These are phyloP conservation scores for Aureobasidium leucospermi DNA, from an alignment of 2,329 filamentous ascomycete species.

Conservation along the genomic window DNA sequence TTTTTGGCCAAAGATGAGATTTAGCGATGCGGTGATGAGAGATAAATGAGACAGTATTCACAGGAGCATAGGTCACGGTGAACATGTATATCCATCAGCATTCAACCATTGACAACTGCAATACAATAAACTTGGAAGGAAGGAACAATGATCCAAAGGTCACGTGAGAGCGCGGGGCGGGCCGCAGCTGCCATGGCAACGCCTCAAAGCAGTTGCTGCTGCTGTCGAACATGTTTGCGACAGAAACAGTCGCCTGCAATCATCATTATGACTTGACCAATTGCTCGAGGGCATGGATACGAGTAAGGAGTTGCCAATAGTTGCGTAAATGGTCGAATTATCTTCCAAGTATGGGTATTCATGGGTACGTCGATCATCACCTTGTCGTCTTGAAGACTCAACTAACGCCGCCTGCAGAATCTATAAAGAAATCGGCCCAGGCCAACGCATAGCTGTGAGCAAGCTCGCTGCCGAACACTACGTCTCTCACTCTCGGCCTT, in stretches of 20 bases:
- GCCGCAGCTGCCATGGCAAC: slow-evolving; percentile 10
- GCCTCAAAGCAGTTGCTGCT: background rate
- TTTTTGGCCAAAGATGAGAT: too few relatives aligned
- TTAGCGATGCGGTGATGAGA: too few relatives aligned
- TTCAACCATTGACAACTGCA: background rate
- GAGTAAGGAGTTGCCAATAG: background rate
- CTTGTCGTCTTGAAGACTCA: background rate
- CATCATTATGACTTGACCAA: background rate
- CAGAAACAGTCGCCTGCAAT: background rate
- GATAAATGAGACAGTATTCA: background rate
- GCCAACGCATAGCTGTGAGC: slow-evolving; percentile 70
- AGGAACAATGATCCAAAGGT: background rate
- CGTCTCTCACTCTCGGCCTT: slow-evolving; percentile 59
- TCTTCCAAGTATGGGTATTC: slow-evolving; percentile 21
- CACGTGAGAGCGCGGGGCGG: slow-evolving; percentile 1
- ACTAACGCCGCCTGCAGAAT: slow-evolving; percentile 51
- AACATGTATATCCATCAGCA: background rate
- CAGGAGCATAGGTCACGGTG: background rate
- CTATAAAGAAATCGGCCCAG: slow-evolving; percentile 79
- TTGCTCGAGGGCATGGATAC: background rate
- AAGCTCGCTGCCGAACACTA: slow-evolving; percentile 76
- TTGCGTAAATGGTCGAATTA: background rate
- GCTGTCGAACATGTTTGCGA: background rate
- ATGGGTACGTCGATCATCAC: slow-evolving; percentile 17
- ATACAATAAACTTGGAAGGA: background rate